A percentile compares a stretch with the other conserved stretches of the same genome.
These are phyloP conservation scores for Myxozyma neglecta DNA, from an alignment of 805 yeast species.

Conservation along the genomic window DNA sequence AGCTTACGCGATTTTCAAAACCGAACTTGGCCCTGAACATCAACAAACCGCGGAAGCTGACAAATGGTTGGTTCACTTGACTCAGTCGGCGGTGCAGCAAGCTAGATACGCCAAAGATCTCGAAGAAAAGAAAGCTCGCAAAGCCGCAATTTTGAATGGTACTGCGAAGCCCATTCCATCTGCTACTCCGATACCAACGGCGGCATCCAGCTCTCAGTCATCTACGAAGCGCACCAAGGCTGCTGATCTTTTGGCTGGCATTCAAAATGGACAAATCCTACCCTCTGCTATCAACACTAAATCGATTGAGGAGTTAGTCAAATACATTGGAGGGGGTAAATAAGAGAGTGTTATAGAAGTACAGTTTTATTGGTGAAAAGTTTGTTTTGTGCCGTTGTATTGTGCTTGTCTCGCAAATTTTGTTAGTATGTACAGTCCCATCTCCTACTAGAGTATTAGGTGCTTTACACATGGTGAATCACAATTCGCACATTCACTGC, in stretches of 20 bases:
- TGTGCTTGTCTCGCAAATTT: too few relatives aligned
- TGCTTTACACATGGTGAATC: background rate
- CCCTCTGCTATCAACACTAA: constrained; percentile 38
- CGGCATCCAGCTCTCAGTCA: constrained; percentile 36
- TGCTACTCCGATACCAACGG: constrained; percentile 28
- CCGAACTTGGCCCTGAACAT: constrained; percentile 66
- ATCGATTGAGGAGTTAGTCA: constrained; percentile 70
- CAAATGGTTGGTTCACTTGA: constrained; percentile 62
- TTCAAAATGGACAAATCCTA: constrained; percentile 30
- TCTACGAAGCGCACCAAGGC: constrained; percentile 22
- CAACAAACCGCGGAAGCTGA: constrained; percentile 64
- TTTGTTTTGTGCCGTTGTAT: too few relatives aligned
- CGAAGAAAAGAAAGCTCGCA: constrained; percentile 30
- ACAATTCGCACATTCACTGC: background rate
- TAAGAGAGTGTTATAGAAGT: background rate
- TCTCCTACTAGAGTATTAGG: background rate
- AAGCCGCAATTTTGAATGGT: constrained; percentile 5
- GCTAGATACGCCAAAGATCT: constrained; percentile 46
- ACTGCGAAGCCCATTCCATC: constrained; percentile 4
- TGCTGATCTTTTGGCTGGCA: constrained; percentile 7
- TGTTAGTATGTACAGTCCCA: constrained; percentile 10
- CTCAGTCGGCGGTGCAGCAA: constrained; percentile 48
- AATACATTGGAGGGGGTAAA: constrained; percentile 61
- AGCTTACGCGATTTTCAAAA: constrained; percentile 59
- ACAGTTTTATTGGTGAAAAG: background rate